A percentile compares a stretch with the other conserved stretches of the same genome.
phyloP scores from a whole-genome alignment of 345 rosid genomes.

The Citrus inodora region DNA sequence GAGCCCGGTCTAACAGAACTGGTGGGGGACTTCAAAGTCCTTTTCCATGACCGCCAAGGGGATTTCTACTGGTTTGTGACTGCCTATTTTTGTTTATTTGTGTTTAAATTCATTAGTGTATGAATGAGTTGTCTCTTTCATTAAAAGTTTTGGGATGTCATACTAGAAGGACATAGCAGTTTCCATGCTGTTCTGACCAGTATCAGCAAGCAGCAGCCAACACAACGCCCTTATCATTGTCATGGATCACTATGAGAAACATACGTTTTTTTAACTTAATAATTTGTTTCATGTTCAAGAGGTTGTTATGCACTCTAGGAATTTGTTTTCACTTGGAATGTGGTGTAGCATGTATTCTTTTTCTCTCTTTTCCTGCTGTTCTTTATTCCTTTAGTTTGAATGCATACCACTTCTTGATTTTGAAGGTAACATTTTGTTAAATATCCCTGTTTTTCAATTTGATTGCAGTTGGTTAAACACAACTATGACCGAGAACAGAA shows the following conservation, averaged over 20 bases:
- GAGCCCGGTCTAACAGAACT: conserved; percentile 88
- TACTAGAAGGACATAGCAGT: conserved; percentile 1
- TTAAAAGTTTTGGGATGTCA: neutral
- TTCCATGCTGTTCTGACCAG: neutral
- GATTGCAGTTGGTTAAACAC: conserved; percentile 85
- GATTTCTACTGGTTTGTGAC: conserved; percentile 79
- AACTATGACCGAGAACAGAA: conserved; percentile 76
- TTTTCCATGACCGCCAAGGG: conserved; percentile 87
- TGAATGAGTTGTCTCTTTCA: neutral
- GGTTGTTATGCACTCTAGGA: neutral
- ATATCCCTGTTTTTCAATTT: neutral
- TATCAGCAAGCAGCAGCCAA: neutral
- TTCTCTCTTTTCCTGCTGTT: neutral
- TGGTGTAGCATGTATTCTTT: neutral
- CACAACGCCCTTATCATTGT: neutral
- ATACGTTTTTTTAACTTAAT: neutral
- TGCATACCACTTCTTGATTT: neutral
- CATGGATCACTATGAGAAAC: neutral
- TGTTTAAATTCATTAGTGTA: neutral
- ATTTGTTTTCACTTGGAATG: neutral
- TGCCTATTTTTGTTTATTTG: neutral
- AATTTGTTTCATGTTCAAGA: neutral
- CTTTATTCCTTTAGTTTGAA: neutral
- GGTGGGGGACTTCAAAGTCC: conserved; percentile 82
- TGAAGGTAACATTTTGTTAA: neutral